phyloP scores from a whole-genome alignment of 2,329 filamentous ascomycete genomes.

The Talaromyces sp. region DNA sequence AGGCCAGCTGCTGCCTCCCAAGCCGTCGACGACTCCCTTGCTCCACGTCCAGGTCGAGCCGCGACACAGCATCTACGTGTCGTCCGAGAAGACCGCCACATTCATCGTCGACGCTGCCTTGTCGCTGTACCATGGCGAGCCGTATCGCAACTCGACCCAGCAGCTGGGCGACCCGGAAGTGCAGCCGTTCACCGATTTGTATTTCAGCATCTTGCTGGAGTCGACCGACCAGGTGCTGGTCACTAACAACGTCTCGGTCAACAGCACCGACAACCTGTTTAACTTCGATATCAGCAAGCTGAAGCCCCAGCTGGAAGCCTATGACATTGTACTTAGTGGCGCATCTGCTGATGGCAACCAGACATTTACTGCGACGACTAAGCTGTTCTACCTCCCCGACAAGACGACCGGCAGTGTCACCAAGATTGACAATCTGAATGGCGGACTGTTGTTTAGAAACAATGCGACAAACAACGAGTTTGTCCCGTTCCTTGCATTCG shows the following conservation, averaged over 20 bases:
- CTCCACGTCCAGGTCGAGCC: slow-evolving; percentile 8
- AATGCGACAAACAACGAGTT: slow-evolving; percentile 5
- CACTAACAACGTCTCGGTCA: slow-evolving; percentile 3
- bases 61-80: slow-evolving; percentile 11
- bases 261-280: slow-evolving; percentile 8
- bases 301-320: slow-evolving; percentile 4
- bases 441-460: slow-evolving; percentile 5
- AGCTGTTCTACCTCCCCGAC: slow-evolving; percentile 9
- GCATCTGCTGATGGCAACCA: slow-evolving; percentile 8
- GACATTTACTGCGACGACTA: slow-evolving; percentile 6
- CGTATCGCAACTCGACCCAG: slow-evolving; percentile 2
- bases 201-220: slow-evolving; percentile 5
- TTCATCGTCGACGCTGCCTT: slow-evolving; percentile 12
- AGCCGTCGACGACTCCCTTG: neutral
- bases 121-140: slow-evolving; percentile 5
- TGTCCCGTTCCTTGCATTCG: slow-evolving; percentile 9
- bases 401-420: slow-evolving; percentile 8
- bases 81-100: slow-evolving; percentile 8
- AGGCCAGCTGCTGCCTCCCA: neutral
- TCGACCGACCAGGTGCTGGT: slow-evolving; percentile 2
- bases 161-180: neutral
- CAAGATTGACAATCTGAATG: slow-evolving; percentile 12
- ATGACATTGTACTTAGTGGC: slow-evolving; percentile 2
- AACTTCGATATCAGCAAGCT: slow-evolving; percentile 6
- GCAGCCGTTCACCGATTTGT: slow-evolving; percentile 5